phyloP scores from a whole-genome alignment of 805 yeast genomes.

The Yarrowia divulgata region DNA sequence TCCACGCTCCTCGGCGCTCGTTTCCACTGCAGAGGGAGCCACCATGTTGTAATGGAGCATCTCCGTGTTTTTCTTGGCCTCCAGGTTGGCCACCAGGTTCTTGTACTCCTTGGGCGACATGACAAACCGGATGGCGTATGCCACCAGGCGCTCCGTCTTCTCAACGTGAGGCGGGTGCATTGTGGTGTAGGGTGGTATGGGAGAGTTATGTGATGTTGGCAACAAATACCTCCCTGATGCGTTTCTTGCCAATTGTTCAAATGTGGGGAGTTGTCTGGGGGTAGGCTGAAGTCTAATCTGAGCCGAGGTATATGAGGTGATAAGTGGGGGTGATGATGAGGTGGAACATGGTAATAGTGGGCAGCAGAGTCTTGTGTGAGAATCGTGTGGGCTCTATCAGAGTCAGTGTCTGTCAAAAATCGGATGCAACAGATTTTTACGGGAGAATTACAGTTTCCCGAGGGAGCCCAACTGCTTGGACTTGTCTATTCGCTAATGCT shows the following conservation, averaged over 20 bases:
- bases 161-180: conserved; percentile 39
- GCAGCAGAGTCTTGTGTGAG: no score
- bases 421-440: no score
- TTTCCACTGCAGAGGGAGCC: conserved; percentile 33
- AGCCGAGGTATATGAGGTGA: conserved; percentile 23
- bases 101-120: conserved; percentile 46
- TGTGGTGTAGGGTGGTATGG: neutral
- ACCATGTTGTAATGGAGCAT: conserved; percentile 35
- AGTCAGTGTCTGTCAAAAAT: no score
- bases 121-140: conserved; percentile 45
- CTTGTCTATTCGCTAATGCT: conserved; percentile 14
- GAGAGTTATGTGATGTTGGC: neutral
- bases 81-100: conserved; percentile 38
- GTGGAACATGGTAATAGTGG: neutral
- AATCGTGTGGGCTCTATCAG: no score
- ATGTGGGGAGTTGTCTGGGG: conserved; percentile 38
- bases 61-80: conserved; percentile 34
- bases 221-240: conserved; percentile 20
- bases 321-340: neutral
- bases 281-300: conserved; percentile 21
- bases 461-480: neutral
- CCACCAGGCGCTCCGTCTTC: conserved; percentile 36
- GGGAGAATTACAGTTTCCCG: neutral
- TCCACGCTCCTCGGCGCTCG: conserved; percentile 39
- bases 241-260: conserved; percentile 1